A percentile compares a stretch with the other conserved stretches of the same genome.
These are phyloP conservation scores for Myxozyma melibiosi DNA, from an alignment of 805 yeast genomes.

Conservation along the genomic window DNA sequence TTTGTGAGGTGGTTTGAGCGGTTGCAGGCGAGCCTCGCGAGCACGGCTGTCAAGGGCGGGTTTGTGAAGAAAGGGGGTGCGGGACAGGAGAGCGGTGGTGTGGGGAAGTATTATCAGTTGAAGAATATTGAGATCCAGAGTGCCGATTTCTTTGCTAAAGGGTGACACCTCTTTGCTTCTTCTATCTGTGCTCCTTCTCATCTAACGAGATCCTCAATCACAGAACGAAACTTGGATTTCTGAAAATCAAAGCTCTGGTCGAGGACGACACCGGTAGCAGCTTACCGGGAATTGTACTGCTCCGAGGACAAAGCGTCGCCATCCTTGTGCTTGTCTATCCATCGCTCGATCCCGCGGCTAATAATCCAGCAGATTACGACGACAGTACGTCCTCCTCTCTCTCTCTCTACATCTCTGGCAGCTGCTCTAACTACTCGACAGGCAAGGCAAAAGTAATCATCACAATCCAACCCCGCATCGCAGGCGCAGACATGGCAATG, in stretches of 20 bases:
- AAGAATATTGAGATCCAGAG: constrained; percentile 33
- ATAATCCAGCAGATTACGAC: constrained; percentile 26
- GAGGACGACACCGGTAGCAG: constrained; percentile 29
- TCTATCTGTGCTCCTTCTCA: background rate
- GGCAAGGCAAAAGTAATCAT: constrained; percentile 31
- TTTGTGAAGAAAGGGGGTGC: background rate
- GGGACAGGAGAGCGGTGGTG: background rate
- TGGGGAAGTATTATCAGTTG: constrained; percentile 16
- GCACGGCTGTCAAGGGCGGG: constrained; percentile 25
- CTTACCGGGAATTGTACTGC: constrained; percentile 38
- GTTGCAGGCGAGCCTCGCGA: constrained; percentile 10
- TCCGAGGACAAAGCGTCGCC: constrained; percentile 37
- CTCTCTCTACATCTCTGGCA: too few relatives aligned
- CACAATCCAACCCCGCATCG: constrained; percentile 37
- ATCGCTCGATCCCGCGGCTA: constrained; percentile 17
- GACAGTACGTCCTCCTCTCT: constrained; percentile 10
- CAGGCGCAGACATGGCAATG: constrained; percentile 33
- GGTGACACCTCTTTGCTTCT: background rate
- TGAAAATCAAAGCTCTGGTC: constrained; percentile 36
- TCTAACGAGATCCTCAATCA: background rate
- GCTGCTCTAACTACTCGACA: background rate
- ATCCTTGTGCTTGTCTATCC: constrained; percentile 35
- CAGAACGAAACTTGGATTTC: constrained; percentile 34
- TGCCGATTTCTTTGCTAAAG: constrained; percentile 33
- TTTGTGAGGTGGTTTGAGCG: constrained; percentile 24